These are phyloP conservation scores for Cryphonectria radicalis DNA, from an alignment of 2,329 filamentous ascomycete genomes.

Conservation along the genomic window DNA sequence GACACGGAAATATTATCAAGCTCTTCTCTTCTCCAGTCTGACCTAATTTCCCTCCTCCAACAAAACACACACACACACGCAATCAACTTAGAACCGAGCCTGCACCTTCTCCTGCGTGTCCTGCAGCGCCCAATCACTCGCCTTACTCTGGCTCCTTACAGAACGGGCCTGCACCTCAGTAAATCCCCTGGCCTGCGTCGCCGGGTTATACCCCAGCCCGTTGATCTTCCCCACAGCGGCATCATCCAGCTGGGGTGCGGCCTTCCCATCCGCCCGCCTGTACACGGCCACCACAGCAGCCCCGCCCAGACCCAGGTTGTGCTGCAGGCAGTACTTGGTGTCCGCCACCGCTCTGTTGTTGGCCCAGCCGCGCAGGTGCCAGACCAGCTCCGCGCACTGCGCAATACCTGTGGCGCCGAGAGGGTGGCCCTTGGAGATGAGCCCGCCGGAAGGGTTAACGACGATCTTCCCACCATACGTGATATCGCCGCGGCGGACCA, in stretches of 20 bases:
- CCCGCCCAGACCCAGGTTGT: conserved; percentile 90
- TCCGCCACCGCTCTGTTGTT: conserved; percentile 78
- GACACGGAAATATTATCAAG: too few species aligned
- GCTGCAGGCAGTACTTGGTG: conserved; percentile 79
- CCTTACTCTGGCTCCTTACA: conserved; percentile 69
- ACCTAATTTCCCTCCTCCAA: too few species aligned
- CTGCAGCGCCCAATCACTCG: conserved; percentile 76
- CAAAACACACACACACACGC: too few species aligned
- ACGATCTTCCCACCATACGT: conserved; percentile 86
- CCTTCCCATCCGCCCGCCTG: conserved; percentile 76
- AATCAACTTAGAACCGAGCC: conserved; percentile 38
- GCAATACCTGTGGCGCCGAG: conserved; percentile 93
- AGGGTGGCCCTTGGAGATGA: conserved; percentile 96
- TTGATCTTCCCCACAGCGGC: conserved; percentile 68
- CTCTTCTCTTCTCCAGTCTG: too few species aligned
- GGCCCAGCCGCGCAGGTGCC: conserved; percentile 95
- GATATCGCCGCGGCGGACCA: conserved; percentile 85
- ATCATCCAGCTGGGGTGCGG: conserved; percentile 62
- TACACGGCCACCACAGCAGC: conserved; percentile 92
- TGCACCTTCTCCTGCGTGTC: conserved; percentile 77
- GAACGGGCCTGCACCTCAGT: conserved; percentile 74
- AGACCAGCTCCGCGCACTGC: conserved; percentile 92
- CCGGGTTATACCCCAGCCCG: conserved; percentile 87
- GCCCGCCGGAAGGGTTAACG: conserved; percentile 90
- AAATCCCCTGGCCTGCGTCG: conserved; percentile 86